Conservation (phyloP, 345 rosid species). For the Citrus sp. region DNA sequence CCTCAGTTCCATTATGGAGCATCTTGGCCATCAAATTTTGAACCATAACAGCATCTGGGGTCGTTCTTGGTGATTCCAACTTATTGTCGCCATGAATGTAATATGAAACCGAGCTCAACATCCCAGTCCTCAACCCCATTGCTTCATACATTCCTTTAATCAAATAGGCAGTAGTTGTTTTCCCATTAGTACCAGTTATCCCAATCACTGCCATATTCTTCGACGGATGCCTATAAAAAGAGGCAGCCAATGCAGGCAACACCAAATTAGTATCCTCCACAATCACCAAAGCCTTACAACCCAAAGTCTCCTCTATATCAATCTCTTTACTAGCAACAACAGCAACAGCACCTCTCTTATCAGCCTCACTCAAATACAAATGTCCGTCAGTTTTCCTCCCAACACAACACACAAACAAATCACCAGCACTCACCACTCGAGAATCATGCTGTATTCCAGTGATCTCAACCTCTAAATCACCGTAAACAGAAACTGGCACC, state of each 20-base stretch:
- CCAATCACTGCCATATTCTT: slow-evolving; percentile 82
- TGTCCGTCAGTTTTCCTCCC: slow-evolving; percentile 67
- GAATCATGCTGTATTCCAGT: slow-evolving; percentile 91
- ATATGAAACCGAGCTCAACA: slow-evolving; percentile 70
- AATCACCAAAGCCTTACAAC: slow-evolving; percentile 84
- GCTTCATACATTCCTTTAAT: slow-evolving; percentile 87
- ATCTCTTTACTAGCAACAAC: slow-evolving; percentile 92
- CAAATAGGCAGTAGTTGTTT: slow-evolving; percentile 71
- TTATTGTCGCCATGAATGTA: slow-evolving; percentile 71
- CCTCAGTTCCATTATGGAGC: slow-evolving; percentile 89
- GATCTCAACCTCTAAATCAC: slow-evolving; percentile 83
- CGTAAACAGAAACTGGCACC: slow-evolving; percentile 81
- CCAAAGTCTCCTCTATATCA: slow-evolving; percentile 86
- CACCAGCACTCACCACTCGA: slow-evolving; percentile 75
- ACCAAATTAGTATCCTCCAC: slow-evolving; percentile 84
- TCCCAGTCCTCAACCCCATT: slow-evolving; percentile 88
- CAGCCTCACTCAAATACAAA: slow-evolving; percentile 81
- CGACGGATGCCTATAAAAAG: slow-evolving; percentile 70
- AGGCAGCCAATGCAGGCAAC: slow-evolving; percentile 81
- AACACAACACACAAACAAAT: slow-evolving; percentile 81
- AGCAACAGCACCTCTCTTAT: slow-evolving; percentile 95
- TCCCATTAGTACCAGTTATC: slow-evolving; percentile 76
- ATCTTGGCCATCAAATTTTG: slow-evolving; percentile 97
- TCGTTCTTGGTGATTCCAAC: slow-evolving; percentile 50
- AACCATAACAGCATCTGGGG: slow-evolving; percentile 76